Conservation (phyloP, 2,329 filamentous ascomycete genomes). For the Pseudogymnoascus sp. region DNA sequence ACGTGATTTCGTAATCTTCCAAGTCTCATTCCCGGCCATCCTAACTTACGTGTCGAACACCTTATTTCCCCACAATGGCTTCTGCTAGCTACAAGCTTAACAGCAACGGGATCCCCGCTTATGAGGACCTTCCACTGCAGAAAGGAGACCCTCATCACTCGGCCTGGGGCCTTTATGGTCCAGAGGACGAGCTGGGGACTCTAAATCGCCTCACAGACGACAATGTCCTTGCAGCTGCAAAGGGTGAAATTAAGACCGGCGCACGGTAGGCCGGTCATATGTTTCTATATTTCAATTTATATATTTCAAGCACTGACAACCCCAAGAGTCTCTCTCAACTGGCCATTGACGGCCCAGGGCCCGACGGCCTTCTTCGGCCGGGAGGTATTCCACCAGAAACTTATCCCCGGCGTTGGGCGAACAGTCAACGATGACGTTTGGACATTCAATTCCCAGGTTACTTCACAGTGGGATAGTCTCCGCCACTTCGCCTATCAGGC, state of each 20-base stretch:
- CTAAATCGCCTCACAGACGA: constrained; percentile 52
- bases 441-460: constrained; percentile 49
- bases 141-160: constrained; percentile 36
- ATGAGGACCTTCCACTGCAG: constrained; percentile 40
- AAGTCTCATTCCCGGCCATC: background rate
- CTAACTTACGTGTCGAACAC: background rate
- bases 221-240: constrained; percentile 43
- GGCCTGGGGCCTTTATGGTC: constrained; percentile 44
- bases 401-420: constrained; percentile 43
- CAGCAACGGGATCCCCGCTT: constrained; percentile 38
- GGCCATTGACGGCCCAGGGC: constrained; percentile 48
- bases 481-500: constrained; percentile 44
- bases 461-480: constrained; percentile 49
- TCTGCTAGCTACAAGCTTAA: constrained; percentile 27
- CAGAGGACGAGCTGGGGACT: constrained; percentile 50
- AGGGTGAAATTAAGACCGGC: constrained; percentile 47
- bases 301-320: background rate
- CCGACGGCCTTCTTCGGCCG: constrained; percentile 46
- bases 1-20: background rate
- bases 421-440: constrained; percentile 55
- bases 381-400: constrained; percentile 45
- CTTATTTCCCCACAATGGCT: background rate
- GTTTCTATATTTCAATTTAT: background rate
- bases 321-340: constrained; percentile 50
- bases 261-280: constrained; percentile 17